Evolutionary conservation across 1,284 basidiomycete genomes (phyloP).

Genomic region (Puccinia triticina): DNA sequence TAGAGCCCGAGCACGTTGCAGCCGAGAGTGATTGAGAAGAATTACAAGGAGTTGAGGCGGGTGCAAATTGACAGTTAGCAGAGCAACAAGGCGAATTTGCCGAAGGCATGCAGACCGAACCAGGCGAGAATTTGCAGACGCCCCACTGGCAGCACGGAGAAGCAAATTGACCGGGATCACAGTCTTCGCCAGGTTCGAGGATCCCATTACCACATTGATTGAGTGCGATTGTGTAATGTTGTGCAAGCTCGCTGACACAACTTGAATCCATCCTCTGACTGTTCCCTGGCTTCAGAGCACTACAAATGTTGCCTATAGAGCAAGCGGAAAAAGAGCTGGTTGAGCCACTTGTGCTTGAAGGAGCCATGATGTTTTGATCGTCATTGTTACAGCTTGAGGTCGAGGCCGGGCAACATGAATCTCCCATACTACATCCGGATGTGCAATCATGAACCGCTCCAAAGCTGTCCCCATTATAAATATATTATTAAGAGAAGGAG

Average conservation of each 20-base stretch:
- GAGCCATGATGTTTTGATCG: slow-evolving; percentile 58
- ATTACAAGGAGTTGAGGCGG: slow-evolving; percentile 69
- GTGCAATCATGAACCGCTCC: slow-evolving; percentile 69
- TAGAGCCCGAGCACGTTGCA: slow-evolving; percentile 78
- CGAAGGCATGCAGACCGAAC: slow-evolving; percentile 79
- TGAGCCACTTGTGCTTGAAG: slow-evolving; percentile 71
- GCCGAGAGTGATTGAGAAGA: slow-evolving; percentile 69
- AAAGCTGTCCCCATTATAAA: not conserved
- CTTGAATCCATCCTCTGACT: slow-evolving; percentile 60
- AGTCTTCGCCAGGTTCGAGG: slow-evolving; percentile 75
- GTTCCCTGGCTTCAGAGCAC: slow-evolving; percentile 53
- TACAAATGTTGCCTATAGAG: slow-evolving; percentile 80
- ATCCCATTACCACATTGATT: slow-evolving; percentile 81
- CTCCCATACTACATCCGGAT: slow-evolving; percentile 67
- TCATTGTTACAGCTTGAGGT: slow-evolving; percentile 69
- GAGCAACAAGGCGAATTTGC: slow-evolving; percentile 78
- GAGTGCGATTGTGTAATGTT: slow-evolving; percentile 63
- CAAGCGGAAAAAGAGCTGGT: slow-evolving; percentile 73
- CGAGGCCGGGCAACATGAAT: slow-evolving; percentile 74
- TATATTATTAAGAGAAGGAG: not conserved
- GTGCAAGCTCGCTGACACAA: slow-evolving; percentile 54
- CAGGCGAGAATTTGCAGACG: slow-evolving; percentile 76
- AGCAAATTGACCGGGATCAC: slow-evolving; percentile 74
- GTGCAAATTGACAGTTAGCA: slow-evolving; percentile 70
- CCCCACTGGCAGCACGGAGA: slow-evolving; percentile 75